Evolutionary conservation across 2,329 filamentous ascomycete species (phyloP).

Genomic region (Dendryphion nanum): DNA sequence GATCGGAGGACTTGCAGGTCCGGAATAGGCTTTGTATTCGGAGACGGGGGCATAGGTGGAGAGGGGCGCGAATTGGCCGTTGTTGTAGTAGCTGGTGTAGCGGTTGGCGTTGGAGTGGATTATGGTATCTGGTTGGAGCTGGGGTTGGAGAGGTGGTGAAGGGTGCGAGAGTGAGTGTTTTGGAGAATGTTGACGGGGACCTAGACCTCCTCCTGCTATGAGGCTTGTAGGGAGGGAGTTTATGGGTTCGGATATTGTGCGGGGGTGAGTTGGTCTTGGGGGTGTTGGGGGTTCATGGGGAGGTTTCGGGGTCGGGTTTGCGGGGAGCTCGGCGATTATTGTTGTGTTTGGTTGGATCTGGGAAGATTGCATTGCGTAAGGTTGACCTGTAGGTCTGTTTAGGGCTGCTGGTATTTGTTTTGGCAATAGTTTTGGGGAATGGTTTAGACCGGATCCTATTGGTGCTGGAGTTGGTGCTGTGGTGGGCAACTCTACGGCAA

Average conservation of each 20-base stretch:
- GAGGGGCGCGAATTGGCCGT: constrained; percentile 10
- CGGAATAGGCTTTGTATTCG: constrained; percentile 24
- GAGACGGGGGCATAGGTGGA: constrained; percentile 8
- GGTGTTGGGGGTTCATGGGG: neutral
- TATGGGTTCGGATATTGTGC: constrained; percentile 5
- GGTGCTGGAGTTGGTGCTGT: neutral
- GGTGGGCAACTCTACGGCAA: neutral
- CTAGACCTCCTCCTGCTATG: constrained; percentile 18
- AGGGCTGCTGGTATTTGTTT: no score
- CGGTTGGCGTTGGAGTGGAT: constrained; percentile 6
- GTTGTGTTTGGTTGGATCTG: neutral
- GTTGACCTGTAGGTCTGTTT: no score
- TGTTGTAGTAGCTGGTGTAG: no score
- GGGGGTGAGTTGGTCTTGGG: constrained; percentile 4
- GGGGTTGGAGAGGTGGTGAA: neutral
- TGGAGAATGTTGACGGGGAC: constrained; percentile 1
- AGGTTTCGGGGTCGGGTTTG: neutral
- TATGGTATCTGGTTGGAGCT: neutral
- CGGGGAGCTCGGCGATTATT: neutral
- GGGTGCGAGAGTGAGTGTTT: neutral
- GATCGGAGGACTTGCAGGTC: constrained; percentile 9
- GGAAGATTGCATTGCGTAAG: neutral
- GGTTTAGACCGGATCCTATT: no score
- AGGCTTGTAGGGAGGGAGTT: constrained; percentile 19
- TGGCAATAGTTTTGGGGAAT: no score